phyloP scores from a whole-genome alignment of 75 land plant genomes.

The Sequoiadendron giganteum region DNA sequence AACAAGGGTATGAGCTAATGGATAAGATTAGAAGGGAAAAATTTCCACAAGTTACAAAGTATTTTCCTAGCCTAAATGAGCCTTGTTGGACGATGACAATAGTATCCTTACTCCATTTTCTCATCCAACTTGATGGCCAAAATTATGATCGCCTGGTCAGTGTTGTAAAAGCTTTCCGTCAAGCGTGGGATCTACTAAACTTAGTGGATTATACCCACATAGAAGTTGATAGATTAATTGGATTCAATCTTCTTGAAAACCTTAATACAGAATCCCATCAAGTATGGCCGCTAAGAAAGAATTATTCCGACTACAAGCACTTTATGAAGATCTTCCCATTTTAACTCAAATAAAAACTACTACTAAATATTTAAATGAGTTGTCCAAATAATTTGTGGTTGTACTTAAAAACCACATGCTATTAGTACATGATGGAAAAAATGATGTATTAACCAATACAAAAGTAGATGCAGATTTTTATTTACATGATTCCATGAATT shows the following conservation, averaged over 20 bases:
- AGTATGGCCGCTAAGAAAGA: neutral
- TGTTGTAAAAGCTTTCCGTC: constrained; percentile 14
- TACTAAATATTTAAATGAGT: neutral
- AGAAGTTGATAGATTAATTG: neutral
- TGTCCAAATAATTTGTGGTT: neutral
- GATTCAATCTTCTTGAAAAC: neutral
- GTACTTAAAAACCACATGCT: neutral
- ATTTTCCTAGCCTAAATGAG: too few species aligned
- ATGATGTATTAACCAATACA: neutral
- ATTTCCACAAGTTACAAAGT: too few species aligned
- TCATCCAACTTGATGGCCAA: constrained; percentile 24
- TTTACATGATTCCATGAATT: neutral
- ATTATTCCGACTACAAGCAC: neutral
- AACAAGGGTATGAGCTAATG: too few species aligned
- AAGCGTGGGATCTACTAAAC: neutral
- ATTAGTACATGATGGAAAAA: neutral
- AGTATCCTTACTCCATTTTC: too few species aligned
- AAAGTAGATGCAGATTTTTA: neutral
- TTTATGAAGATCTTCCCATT: neutral
- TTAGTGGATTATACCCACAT: neutral
- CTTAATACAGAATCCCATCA: neutral
- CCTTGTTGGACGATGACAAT: too few species aligned
- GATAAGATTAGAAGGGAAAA: too few species aligned
- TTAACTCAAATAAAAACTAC: neutral
- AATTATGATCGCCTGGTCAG: constrained; percentile 14